Evolutionary conservation across 2,329 filamentous ascomycete species (phyloP).

Genomic region (Zymoseptoria brevis): DNA sequence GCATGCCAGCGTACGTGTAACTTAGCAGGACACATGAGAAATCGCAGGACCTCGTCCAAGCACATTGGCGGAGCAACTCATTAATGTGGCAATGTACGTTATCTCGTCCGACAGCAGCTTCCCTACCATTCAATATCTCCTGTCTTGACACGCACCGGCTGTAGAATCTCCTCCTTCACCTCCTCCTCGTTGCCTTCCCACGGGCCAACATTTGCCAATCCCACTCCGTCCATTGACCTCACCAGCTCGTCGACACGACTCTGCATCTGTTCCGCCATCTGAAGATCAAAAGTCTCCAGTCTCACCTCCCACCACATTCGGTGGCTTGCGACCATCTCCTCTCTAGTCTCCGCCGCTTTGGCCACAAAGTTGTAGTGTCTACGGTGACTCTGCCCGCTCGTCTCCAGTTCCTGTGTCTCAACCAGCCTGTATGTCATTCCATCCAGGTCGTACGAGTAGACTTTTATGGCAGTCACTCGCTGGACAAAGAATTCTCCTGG

Average conservation of each 20-base stretch:
- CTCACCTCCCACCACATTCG: constrained; percentile 14
- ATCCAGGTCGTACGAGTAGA: constrained; percentile 2
- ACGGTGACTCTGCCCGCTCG: constrained; percentile 1
- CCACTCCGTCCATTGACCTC: constrained; percentile 12
- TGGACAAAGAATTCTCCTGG: constrained; percentile 5
- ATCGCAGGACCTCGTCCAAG: no score
- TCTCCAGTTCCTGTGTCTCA: constrained; percentile 10
- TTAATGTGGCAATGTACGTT: neutral
- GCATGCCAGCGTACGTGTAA: no score
- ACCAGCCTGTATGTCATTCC: constrained; percentile 6
- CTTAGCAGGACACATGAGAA: no score
- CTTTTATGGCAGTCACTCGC: constrained; percentile 9
- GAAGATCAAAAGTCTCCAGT: constrained; percentile 12
- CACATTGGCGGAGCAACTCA: no score
- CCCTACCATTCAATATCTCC: neutral
- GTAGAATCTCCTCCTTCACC: neutral
- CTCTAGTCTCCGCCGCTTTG: constrained; percentile 1
- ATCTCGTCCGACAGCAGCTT: neutral
- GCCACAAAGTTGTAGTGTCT: constrained; percentile 10
- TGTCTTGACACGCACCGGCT: neutral
- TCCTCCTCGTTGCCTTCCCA: neutral
- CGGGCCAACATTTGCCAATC: constrained; percentile 9
- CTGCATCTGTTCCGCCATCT: constrained; percentile 8
- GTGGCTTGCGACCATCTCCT: constrained; percentile 12
- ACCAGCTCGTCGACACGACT: constrained; percentile 9